Conservation (phyloP, 2,329 filamentous ascomycete species). For the Diaporthe sp. region DNA sequence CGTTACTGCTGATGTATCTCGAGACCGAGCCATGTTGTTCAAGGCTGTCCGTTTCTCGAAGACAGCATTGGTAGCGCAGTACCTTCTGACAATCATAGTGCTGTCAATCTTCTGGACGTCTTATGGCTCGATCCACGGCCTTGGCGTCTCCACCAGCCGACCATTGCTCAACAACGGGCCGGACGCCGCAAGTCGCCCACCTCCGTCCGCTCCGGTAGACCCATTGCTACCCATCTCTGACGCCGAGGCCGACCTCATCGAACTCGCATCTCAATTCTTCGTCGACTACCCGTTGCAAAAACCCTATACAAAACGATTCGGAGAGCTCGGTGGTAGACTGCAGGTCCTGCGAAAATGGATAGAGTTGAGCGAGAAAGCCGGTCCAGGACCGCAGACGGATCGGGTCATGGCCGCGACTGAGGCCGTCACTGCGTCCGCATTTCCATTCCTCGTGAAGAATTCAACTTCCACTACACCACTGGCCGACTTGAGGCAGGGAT, state of each 20-base stretch:
- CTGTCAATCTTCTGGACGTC: not conserved
- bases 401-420: constrained; percentile 35
- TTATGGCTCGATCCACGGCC: constrained; percentile 17
- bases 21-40: constrained; percentile 15
- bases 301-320: not conserved
- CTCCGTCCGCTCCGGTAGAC: not conserved
- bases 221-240: not conserved
- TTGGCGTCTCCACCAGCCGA: constrained; percentile 18
- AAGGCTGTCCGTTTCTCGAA: constrained; percentile 19
- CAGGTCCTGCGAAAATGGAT: constrained; percentile 24
- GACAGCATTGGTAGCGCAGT: constrained; percentile 16
- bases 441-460: constrained; percentile 46
- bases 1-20: not conserved
- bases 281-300: constrained; percentile 16
- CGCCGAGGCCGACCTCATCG: constrained; percentile 8
- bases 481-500: constrained; percentile 39
- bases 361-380: constrained; percentile 4
- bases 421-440: constrained; percentile 42
- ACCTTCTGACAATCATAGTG: not conserved
- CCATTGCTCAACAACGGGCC: not conserved
- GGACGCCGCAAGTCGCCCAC: not conserved
- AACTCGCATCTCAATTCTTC: not conserved
- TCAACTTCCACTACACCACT: constrained; percentile 42
- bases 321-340: constrained; percentile 13
- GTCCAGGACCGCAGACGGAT: not conserved